phyloP scores from a whole-genome alignment of 1,284 basidiomycete species.

The Trametes sp. region DNA sequence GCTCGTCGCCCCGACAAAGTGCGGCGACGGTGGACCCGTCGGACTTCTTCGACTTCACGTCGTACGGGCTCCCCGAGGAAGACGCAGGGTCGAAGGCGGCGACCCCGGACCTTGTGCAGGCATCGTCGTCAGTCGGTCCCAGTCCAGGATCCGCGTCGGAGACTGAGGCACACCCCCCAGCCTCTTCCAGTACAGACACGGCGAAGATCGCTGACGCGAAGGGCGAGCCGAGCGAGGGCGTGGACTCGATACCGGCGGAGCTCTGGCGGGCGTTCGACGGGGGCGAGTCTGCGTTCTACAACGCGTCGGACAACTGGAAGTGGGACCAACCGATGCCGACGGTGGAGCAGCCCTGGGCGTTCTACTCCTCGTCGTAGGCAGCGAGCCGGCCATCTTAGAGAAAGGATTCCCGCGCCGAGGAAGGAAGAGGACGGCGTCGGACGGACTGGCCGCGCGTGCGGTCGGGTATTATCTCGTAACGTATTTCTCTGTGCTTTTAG shows the following conservation, averaged over 20 bases:
- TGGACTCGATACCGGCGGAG: slow-evolving; percentile 65
- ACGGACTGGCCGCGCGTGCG: slow-evolving; percentile 28
- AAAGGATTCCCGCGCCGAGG: background rate
- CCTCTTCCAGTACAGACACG: slow-evolving; percentile 34
- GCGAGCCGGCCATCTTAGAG: slow-evolving; percentile 28
- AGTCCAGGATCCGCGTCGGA: slow-evolving; percentile 76
- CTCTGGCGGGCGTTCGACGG: slow-evolving; percentile 76
- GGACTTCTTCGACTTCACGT: slow-evolving; percentile 73
- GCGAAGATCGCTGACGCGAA: slow-evolving; percentile 40
- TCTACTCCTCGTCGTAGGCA: slow-evolving; percentile 48
- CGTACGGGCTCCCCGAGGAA: slow-evolving; percentile 61
- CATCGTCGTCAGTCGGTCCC: slow-evolving; percentile 71
- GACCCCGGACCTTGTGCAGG: slow-evolving; percentile 73
- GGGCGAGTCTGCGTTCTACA: slow-evolving; percentile 75
- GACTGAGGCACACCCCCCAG: slow-evolving; percentile 56
- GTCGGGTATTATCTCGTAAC: slow-evolving; percentile 37
- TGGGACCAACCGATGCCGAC: slow-evolving; percentile 73
- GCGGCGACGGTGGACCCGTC: slow-evolving; percentile 33
- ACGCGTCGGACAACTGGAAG: slow-evolving; percentile 65
- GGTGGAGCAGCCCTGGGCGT: slow-evolving; percentile 75
- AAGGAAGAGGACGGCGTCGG: slow-evolving; percentile 9
- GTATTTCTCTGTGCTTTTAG: slow-evolving; percentile 39
- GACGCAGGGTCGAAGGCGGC: slow-evolving; percentile 62
- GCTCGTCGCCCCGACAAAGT: slow-evolving; percentile 19
- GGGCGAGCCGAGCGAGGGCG: slow-evolving; percentile 34